phyloP scores from a whole-genome alignment of 2,329 filamentous ascomycete species.

The Aspergillus versicolor region DNA sequence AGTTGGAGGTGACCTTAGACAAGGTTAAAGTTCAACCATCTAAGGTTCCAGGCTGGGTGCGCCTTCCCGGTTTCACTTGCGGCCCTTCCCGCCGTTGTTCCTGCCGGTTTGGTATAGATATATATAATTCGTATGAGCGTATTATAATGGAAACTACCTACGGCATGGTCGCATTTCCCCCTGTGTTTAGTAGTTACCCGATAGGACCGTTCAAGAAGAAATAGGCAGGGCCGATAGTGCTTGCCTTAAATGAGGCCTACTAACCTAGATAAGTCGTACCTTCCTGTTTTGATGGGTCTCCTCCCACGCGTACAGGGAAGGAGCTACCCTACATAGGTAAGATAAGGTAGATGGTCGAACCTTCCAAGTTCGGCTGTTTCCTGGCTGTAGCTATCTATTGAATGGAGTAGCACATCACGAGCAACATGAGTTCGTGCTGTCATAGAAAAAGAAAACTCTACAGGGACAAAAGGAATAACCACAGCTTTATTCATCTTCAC shows the following conservation, averaged over 20 bases:
- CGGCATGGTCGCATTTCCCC: not conserved
- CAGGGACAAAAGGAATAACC: conserved; percentile 3
- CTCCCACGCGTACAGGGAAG: not conserved
- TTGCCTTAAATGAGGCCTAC: too few species aligned
- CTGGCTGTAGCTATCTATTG: not conserved
- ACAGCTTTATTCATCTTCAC: conserved; percentile 19
- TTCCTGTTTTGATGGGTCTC: not conserved
- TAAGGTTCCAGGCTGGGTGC: not conserved
- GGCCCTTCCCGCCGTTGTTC: not conserved
- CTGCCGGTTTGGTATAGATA: not conserved
- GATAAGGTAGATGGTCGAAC: too few species aligned
- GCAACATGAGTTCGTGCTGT: not conserved
- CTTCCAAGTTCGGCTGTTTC: not conserved
- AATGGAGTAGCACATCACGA: not conserved
- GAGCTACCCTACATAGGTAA: too few species aligned
- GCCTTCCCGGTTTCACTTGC: not conserved
- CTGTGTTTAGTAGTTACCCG: not conserved
- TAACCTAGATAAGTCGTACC: too few species aligned
- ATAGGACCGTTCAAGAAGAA: too few species aligned
- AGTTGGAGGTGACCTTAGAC: too few species aligned
- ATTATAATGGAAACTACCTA: not conserved
- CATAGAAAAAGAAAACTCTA: not conserved
- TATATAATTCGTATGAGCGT: not conserved
- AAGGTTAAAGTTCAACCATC: too few species aligned
- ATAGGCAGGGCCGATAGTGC: too few species aligned